These are phyloP conservation scores for Neonectria coccinea DNA, from an alignment of 2,329 filamentous ascomycete genomes.

Conservation along the genomic window DNA sequence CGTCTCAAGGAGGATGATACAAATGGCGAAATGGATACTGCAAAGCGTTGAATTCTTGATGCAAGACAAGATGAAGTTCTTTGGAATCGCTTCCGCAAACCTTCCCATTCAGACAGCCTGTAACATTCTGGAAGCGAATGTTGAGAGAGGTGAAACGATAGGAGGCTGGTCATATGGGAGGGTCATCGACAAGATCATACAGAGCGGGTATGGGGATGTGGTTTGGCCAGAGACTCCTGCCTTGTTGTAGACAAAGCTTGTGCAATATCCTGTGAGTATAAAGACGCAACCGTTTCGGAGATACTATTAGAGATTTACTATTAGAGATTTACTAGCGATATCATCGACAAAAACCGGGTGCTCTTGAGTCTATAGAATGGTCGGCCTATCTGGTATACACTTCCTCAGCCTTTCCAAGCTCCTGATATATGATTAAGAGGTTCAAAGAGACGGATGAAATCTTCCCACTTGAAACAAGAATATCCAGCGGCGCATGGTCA, in stretches of 20 bases:
- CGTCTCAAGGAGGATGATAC: slow-evolving; percentile 7
- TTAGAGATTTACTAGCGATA: too few species aligned
- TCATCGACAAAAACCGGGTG: too few species aligned
- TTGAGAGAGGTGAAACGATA: neutral
- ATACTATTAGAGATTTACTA: too few species aligned
- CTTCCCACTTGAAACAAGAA: too few species aligned
- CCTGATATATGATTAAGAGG: too few species aligned
- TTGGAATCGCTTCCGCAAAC: slow-evolving; percentile 51
- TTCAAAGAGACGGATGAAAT: too few species aligned
- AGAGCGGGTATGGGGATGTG: neutral
- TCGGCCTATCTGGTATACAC: too few species aligned
- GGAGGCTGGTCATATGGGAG: neutral
- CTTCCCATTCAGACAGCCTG: slow-evolving; percentile 47
- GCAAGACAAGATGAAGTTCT: slow-evolving; percentile 54
- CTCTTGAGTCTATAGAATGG: too few species aligned
- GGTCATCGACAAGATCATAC: neutral
- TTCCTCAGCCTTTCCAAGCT: too few species aligned
- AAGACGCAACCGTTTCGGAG: too few species aligned
- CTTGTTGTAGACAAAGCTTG: neutral
- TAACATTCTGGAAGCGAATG: neutral
- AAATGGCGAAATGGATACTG: slow-evolving; percentile 46
- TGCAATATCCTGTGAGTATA: too few species aligned
- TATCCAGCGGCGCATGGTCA: too few species aligned
- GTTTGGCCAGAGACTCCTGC: neutral
- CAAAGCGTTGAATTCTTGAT: slow-evolving; percentile 53